Evolutionary conservation across 2,329 filamentous ascomycete genomes (phyloP).

Genomic region (Phyllosticta citriasiana): DNA sequence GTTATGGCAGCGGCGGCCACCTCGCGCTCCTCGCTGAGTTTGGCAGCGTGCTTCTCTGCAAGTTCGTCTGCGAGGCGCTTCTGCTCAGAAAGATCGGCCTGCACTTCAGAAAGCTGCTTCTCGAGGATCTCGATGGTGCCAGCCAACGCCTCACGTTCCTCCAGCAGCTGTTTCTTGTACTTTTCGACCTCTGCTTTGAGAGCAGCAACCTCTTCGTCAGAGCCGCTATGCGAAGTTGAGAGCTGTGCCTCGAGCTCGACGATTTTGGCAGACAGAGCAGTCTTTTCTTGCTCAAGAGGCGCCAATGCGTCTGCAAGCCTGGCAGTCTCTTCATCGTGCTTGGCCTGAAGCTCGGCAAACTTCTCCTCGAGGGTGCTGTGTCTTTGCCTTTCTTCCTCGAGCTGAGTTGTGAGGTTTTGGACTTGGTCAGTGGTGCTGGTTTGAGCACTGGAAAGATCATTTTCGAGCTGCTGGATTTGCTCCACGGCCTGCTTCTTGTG

Average conservation of each 20-base stretch:
- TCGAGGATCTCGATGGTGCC: slow-evolving; percentile 2
- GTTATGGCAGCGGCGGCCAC: slow-evolving; percentile 2
- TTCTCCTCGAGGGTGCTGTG: not conserved
- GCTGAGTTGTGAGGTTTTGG: not conserved
- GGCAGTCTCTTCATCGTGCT: not conserved
- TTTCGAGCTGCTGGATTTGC: slow-evolving; percentile 2
- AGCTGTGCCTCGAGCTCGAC: slow-evolving; percentile 1
- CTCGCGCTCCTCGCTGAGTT: slow-evolving; percentile 1
- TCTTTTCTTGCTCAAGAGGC: slow-evolving; percentile 1
- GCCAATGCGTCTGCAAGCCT: not conserved
- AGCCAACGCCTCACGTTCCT: slow-evolving; percentile 4
- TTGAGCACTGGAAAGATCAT: not conserved
- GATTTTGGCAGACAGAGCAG: slow-evolving; percentile 4
- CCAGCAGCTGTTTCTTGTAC: slow-evolving; percentile 8
- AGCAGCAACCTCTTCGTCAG: not conserved
- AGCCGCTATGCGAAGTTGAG: not conserved
- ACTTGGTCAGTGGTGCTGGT: not conserved
- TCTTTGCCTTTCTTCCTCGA: slow-evolving; percentile 2
- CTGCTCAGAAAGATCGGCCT: slow-evolving; percentile 1
- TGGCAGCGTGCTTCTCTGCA: not conserved
- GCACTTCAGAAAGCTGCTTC: slow-evolving; percentile 4
- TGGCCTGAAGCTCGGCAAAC: slow-evolving; percentile 1
- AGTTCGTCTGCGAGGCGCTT: not conserved
- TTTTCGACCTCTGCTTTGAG: slow-evolving; percentile 5
- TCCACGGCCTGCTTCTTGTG: slow-evolving; percentile 4